phyloP scores from a whole-genome alignment of 2,329 filamentous ascomycete genomes.

The Exophiala spinifera region DNA sequence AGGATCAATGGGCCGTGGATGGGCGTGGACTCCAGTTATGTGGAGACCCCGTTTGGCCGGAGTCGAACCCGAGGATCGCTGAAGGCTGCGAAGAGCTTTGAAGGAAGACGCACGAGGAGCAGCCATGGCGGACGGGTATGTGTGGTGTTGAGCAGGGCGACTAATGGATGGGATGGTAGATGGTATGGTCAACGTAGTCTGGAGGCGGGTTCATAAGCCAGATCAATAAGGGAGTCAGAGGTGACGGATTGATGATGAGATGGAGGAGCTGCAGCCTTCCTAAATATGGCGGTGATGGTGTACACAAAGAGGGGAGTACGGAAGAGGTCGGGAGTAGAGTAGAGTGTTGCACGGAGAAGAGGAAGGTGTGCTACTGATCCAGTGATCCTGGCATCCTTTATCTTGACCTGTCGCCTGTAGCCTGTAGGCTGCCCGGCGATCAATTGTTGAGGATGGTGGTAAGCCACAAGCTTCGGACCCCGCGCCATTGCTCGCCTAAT shows the following conservation, averaged over 20 bases:
- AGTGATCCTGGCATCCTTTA: no score
- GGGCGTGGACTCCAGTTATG: slow-evolving; percentile 60
- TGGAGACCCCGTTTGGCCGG: slow-evolving; percentile 51
- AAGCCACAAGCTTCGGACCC: background rate
- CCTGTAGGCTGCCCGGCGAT: no score
- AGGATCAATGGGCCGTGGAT: slow-evolving; percentile 48
- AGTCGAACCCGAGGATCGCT: slow-evolving; percentile 31
- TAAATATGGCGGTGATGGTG: background rate
- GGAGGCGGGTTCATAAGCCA: slow-evolving; percentile 27
- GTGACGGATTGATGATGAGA: background rate
- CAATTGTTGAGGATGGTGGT: background rate
- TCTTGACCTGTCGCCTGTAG: background rate
- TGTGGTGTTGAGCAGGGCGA: background rate
- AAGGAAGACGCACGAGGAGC: slow-evolving; percentile 45
- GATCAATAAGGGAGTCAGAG: background rate
- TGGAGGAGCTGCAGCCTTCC: no score
- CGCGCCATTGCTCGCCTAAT: background rate
- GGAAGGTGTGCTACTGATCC: background rate
- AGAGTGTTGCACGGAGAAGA: background rate
- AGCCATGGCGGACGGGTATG: slow-evolving; percentile 37
- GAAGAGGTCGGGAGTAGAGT: background rate
- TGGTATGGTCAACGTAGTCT: slow-evolving; percentile 30
- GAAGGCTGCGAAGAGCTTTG: slow-evolving; percentile 44
- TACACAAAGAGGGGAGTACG: background rate
- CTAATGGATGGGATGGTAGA: slow-evolving; percentile 29